Conservation (phyloP, 1,284 basidiomycete species). For the Trichosporon sp. region DNA sequence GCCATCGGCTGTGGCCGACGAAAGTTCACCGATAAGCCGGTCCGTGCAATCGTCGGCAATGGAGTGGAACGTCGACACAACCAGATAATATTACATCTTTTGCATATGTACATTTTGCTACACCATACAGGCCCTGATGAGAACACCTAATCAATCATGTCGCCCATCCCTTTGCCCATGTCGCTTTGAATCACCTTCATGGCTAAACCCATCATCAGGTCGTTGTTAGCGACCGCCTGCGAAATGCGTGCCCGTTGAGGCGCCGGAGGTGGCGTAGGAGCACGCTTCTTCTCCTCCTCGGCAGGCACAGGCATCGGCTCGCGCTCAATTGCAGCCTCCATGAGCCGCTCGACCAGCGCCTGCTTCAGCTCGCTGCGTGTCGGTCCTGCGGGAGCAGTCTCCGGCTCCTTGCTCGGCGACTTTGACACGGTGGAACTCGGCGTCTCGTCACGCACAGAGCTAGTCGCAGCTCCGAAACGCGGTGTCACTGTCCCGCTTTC, state of each 20-base stretch:
- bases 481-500: slow-evolving; percentile 13
- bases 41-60: no score
- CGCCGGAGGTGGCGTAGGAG: neutral
- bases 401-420: neutral
- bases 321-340: slow-evolving; percentile 13
- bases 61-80: no score
- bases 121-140: neutral
- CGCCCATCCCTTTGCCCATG: neutral
- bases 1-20: neutral
- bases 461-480: slow-evolving; percentile 5
- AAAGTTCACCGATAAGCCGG: neutral
- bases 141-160: neutral
- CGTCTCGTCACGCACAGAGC: slow-evolving; percentile 18
- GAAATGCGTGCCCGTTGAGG: neutral
- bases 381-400: neutral
- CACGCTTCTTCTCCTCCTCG: neutral
- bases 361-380: neutral
- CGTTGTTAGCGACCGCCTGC: neutral
- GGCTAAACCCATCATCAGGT: neutral
- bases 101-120: no score
- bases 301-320: slow-evolving; percentile 6
- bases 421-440: neutral
- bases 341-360: slow-evolving; percentile 5
- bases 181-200: neutral
- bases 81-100: neutral